phyloP scores from a whole-genome alignment of 306 rosid genomes.

The Cucurbita argyrosperma region DNA sequence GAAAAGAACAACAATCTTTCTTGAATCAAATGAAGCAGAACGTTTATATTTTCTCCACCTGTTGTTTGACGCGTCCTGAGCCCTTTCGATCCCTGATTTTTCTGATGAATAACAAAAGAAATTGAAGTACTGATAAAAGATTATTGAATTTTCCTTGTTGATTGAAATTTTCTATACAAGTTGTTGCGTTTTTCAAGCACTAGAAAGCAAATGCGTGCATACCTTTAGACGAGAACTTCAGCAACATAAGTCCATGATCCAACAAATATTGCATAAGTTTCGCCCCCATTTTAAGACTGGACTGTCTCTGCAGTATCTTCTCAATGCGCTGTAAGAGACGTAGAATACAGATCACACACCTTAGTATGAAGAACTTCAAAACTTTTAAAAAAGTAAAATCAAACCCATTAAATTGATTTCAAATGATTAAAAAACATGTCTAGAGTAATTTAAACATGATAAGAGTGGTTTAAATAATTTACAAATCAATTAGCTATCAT shows the following conservation, averaged over 20 bases:
- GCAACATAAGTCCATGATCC: slow-evolving; percentile 19
- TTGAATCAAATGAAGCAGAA: slow-evolving; percentile 64
- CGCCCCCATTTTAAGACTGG: slow-evolving; percentile 42
- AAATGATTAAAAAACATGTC: too few relatives aligned
- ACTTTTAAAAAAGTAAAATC: too few relatives aligned
- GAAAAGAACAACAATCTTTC: slow-evolving; percentile 78
- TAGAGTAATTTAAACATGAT: too few relatives aligned
- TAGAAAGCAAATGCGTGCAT: not conserved
- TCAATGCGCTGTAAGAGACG: slow-evolving; percentile 34
- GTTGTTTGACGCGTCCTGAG: slow-evolving; percentile 55
- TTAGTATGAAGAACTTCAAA: not conserved
- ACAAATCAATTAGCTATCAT: too few relatives aligned
- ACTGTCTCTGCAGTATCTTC: slow-evolving; percentile 55
- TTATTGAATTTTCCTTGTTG: slow-evolving; percentile 4
- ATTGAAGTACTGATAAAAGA: not conserved
- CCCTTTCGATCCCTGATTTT: slow-evolving; percentile 49
- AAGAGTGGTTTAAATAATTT: too few relatives aligned
- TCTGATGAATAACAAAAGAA: slow-evolving; percentile 23
- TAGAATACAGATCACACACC: not conserved
- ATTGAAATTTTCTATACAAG: slow-evolving; percentile 1
- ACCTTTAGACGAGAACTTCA: slow-evolving; percentile 43
- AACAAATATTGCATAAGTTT: slow-evolving; percentile 40
- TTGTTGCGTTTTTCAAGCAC: not conserved
- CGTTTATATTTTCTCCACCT: slow-evolving; percentile 74
- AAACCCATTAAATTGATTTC: too few relatives aligned